A percentile compares a stretch with the other conserved stretches of the same genome.
These are phyloP conservation scores for Fusarium ramigenum DNA, from an alignment of 2,329 filamentous ascomycete species.

Conservation along the genomic window DNA sequence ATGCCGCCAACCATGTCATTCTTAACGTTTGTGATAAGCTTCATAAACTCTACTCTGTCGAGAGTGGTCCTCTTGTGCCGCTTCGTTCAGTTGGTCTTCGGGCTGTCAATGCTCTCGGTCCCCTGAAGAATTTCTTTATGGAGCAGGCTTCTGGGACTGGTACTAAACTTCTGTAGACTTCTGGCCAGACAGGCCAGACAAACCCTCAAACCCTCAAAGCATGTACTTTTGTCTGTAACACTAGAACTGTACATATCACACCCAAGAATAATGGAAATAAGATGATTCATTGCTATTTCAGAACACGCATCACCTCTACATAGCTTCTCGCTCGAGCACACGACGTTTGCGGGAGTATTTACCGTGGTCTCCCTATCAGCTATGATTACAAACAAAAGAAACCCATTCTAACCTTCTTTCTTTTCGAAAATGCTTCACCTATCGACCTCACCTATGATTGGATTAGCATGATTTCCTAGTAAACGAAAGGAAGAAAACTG, in stretches of 20 bases:
- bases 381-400: constrained; percentile 54
- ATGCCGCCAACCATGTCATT: constrained; percentile 81
- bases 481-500: constrained; percentile 48
- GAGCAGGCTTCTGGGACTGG: constrained; percentile 69
- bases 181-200: not conserved
- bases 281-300: constrained; percentile 41
- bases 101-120: constrained; percentile 77
- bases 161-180: constrained; percentile 52
- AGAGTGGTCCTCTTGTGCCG: constrained; percentile 80
- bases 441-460: constrained; percentile 66
- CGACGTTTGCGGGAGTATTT: constrained; percentile 50
- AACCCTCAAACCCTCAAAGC: not conserved
- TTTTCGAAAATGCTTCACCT: constrained; percentile 54
- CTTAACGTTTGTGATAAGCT: constrained; percentile 87
- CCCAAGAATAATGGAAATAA: constrained; percentile 16
- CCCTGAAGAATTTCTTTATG: constrained; percentile 90
- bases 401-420: constrained; percentile 46
- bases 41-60: constrained; percentile 89
- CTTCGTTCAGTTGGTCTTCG: constrained; percentile 80
- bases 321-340: constrained; percentile 42
- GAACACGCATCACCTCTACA: constrained; percentile 38
- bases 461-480: constrained; percentile 50
- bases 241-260: constrained; percentile 26
- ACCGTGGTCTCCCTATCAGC: constrained; percentile 49
- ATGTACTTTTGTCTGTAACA: constrained; percentile 29